phyloP scores from a whole-genome alignment of 345 rosid species.

The Odontarrhena argentea region DNA sequence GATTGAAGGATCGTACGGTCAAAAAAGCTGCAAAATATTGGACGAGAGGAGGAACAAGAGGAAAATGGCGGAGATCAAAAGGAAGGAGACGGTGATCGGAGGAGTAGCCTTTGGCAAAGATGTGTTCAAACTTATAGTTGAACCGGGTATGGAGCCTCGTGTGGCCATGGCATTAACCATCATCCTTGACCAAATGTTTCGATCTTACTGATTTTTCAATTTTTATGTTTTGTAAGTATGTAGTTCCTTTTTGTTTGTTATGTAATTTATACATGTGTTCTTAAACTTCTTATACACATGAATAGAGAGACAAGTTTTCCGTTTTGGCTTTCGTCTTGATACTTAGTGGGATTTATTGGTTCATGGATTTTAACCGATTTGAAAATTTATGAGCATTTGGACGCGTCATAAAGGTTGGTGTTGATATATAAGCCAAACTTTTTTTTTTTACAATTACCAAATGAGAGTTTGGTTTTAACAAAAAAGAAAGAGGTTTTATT shows the following conservation, averaged over 20 bases:
- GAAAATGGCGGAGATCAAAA: constrained; percentile 64
- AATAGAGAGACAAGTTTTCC: not conserved
- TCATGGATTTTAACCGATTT: too few species aligned
- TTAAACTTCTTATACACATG: constrained; percentile 17
- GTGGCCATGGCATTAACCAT: constrained; percentile 85
- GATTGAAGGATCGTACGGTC: constrained; percentile 78
- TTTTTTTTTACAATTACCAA: too few species aligned
- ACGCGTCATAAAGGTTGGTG: too few species aligned
- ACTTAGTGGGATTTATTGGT: too few species aligned
- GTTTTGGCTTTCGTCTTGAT: too few species aligned
- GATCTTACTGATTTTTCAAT: constrained; percentile 45
- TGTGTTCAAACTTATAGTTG: constrained; percentile 71
- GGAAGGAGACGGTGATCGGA: constrained; percentile 61
- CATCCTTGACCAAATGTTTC: constrained; percentile 89
- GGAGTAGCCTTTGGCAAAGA: constrained; percentile 73
- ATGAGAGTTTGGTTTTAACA: too few species aligned
- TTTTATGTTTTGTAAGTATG: constrained; percentile 24
- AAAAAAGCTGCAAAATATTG: constrained; percentile 64
- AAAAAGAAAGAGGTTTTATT: too few species aligned
- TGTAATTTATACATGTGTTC: constrained; percentile 32
- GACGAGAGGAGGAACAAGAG: constrained; percentile 51
- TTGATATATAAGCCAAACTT: too few species aligned
- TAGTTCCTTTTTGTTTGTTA: constrained; percentile 14
- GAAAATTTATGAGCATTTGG: too few species aligned
- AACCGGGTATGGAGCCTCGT: constrained; percentile 58